phyloP scores from a whole-genome alignment of 2,329 filamentous ascomycete species.

The Phoma sp. region DNA sequence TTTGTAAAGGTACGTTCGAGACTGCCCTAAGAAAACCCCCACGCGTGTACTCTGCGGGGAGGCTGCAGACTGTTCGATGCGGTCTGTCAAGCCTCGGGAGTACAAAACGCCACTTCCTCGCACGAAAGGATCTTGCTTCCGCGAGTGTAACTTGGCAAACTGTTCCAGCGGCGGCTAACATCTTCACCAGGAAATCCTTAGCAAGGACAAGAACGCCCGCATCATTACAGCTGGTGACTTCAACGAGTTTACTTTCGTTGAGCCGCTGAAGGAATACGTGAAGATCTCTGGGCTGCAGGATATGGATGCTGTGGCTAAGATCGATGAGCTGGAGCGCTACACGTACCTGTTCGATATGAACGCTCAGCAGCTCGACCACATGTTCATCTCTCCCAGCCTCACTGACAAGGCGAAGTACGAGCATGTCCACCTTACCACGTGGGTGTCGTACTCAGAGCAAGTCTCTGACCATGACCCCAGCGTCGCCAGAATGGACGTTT shows the following conservation, averaged over 20 bases:
- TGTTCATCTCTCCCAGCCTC: constrained; percentile 66
- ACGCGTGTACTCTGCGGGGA: constrained; percentile 17
- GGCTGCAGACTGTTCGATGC: constrained; percentile 23
- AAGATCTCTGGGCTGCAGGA: constrained; percentile 63
- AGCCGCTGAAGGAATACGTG: constrained; percentile 63
- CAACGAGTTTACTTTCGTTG: constrained; percentile 72
- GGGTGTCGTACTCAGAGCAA: constrained; percentile 59
- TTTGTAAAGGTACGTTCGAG: constrained; percentile 42
- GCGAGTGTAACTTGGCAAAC: background rate
- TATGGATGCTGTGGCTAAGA: constrained; percentile 64
- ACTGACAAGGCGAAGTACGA: constrained; percentile 58
- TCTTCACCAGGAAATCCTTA: constrained; percentile 55
- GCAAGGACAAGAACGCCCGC: constrained; percentile 60
- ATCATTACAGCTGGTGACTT: constrained; percentile 71
- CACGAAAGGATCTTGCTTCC: constrained; percentile 18
- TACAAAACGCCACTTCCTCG: constrained; percentile 21
- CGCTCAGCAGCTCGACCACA: constrained; percentile 72
- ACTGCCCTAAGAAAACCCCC: constrained; percentile 1
- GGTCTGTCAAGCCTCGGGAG: constrained; percentile 10
- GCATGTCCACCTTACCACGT: constrained; percentile 75
- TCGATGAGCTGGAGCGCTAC: constrained; percentile 66
- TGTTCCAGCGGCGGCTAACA: constrained; percentile 37
- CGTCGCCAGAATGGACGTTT: constrained; percentile 68
- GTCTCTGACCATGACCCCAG: constrained; percentile 74
- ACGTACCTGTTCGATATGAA: constrained; percentile 75